A percentile compares a stretch with the other conserved stretches of the same genome.
These are phyloP conservation scores for Apiospora phragmitis DNA, from an alignment of 2,329 filamentous ascomycete species.

Conservation along the genomic window DNA sequence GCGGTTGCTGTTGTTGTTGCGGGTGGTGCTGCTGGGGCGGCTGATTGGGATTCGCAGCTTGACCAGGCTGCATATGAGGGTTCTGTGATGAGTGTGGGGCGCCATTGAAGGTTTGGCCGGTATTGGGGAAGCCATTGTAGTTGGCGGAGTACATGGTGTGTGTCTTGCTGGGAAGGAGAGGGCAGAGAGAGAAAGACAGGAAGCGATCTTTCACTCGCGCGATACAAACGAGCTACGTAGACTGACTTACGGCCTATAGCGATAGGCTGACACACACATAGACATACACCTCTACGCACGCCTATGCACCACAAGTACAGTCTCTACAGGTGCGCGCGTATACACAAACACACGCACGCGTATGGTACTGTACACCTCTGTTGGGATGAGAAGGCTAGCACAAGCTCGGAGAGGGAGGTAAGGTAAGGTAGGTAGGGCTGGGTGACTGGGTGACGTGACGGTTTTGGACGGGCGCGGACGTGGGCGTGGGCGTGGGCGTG, in stretches of 20 bases:
- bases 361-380: background rate
- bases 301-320: constrained; percentile 11
- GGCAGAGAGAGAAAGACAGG: constrained; percentile 4
- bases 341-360: background rate
- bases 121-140: constrained; percentile 53
- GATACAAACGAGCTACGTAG: constrained; percentile 8
- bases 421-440: background rate
- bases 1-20: constrained; percentile 25
- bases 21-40: constrained; percentile 19
- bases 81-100: constrained; percentile 46
- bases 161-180: constrained; percentile 19
- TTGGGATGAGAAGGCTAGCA: background rate
- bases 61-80: constrained; percentile 47
- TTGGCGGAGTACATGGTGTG: constrained; percentile 55
- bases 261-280: constrained; percentile 10
- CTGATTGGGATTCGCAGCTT: constrained; percentile 30
- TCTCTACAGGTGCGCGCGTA: background rate
- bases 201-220: constrained; percentile 2
- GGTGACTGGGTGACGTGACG: background rate
- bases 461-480: constrained; percentile 1
- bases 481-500: background rate
- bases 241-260: constrained; percentile 9
- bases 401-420: background rate
- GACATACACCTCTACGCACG: constrained; percentile 10
- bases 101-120: constrained; percentile 50